phyloP scores from a whole-genome alignment of 257 asterid genomes.

The Nicotiana tabacum region DNA sequence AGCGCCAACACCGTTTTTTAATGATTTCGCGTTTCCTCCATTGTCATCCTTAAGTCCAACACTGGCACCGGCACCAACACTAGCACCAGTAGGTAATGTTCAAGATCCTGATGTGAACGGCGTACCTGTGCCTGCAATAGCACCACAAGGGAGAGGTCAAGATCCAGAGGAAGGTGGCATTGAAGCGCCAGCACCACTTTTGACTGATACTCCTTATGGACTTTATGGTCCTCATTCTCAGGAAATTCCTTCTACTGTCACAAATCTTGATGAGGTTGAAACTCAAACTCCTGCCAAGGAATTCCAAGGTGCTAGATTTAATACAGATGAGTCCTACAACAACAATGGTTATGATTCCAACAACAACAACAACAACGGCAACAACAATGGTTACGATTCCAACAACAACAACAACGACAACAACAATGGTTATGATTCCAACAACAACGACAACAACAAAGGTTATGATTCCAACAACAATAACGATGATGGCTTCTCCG shows the following conservation, averaged over 20 bases:
- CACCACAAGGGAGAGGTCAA: not conserved
- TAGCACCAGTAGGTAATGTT: not conserved
- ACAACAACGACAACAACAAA: not conserved
- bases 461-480: too few relatives aligned
- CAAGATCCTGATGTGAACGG: not conserved
- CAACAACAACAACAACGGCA: not conserved
- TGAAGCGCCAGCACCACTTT: constrained; percentile 21
- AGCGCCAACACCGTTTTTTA: constrained; percentile 7
- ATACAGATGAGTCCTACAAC: not conserved
- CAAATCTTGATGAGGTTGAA: constrained; percentile 10
- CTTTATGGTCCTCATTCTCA: constrained; percentile 27
- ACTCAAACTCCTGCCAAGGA: constrained; percentile 26
- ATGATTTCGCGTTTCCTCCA: constrained; percentile 9
- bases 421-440: not conserved
- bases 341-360: constrained; percentile 6
- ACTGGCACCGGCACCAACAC: not conserved
- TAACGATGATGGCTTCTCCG: not conserved
- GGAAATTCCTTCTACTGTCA: constrained; percentile 3
- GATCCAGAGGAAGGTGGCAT: not conserved
- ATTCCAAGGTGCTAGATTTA: not conserved
- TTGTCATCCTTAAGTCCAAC: not conserved
- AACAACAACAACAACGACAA: constrained; percentile 6
- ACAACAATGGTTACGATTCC: not conserved
- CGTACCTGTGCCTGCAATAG: not conserved
- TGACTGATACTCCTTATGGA: constrained; percentile 33